Evolutionary conservation across 2,329 filamentous ascomycete genomes (phyloP).

Genomic region (Penicillium sp.): DNA sequence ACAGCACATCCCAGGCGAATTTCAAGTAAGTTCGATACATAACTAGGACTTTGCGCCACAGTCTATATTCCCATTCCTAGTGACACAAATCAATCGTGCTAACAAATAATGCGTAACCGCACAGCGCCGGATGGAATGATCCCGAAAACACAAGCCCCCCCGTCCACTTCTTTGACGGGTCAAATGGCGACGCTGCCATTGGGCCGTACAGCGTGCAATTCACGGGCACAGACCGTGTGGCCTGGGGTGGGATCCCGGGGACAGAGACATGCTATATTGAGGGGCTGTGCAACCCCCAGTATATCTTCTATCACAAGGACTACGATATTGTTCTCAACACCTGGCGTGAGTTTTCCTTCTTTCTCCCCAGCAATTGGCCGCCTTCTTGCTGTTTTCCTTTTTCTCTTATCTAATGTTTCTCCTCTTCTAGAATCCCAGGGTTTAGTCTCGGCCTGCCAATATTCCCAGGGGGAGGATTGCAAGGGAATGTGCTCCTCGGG

Average conservation of each 20-base stretch:
- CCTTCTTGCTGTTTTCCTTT: too few species aligned
- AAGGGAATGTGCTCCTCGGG: neutral
- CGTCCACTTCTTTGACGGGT: neutral
- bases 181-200: neutral
- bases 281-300: neutral
- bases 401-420: neutral
- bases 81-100: neutral
- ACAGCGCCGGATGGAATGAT: neutral
- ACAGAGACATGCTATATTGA: neutral
- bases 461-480: neutral
- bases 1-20: neutral
- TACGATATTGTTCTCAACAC: neutral
- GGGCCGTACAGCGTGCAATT: neutral
- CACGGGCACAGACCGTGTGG: neutral
- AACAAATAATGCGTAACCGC: neutral
- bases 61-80: neutral
- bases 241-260: neutral
- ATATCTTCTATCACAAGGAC: neutral
- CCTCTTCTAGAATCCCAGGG: neutral
- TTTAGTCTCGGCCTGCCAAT: neutral
- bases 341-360: neutral
- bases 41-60: too few species aligned
- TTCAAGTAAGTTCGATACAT: neutral
- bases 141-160: neutral
- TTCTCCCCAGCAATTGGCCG: neutral